phyloP scores from a whole-genome alignment of 257 asterid genomes.

The Plectranthus barbatus region DNA sequence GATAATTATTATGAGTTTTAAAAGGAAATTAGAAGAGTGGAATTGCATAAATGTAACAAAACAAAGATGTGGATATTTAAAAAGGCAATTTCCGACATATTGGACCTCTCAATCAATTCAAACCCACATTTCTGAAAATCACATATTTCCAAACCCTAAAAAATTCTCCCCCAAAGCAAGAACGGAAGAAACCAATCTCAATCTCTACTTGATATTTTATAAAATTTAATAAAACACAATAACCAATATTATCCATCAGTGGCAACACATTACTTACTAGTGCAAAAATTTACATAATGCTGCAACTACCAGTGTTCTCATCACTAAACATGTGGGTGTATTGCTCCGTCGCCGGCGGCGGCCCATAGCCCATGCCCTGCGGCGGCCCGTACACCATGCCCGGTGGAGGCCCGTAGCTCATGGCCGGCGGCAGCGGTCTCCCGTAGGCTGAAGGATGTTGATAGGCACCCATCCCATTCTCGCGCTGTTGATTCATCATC shows the following conservation, averaged over 20 bases:
- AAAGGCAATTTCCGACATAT: too few relatives aligned
- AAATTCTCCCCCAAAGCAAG: too few relatives aligned
- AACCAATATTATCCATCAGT: background rate
- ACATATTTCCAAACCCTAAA: too few relatives aligned
- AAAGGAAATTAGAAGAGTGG: too few relatives aligned
- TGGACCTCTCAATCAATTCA: too few relatives aligned
- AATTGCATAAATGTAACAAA: too few relatives aligned
- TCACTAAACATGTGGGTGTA: slow-evolving; percentile 62
- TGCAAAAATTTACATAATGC: slow-evolving; percentile 40
- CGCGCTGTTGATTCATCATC: slow-evolving; percentile 63
- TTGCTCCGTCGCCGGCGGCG: slow-evolving; percentile 23
- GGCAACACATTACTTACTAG: background rate
- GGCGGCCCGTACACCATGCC: slow-evolving; percentile 5
- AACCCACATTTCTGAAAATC: too few relatives aligned
- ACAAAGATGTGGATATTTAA: too few relatives aligned
- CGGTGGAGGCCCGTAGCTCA: slow-evolving; percentile 36
- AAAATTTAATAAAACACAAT: background rate
- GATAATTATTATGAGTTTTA: too few relatives aligned
- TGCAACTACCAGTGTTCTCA: slow-evolving; percentile 72
- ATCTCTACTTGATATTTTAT: background rate
- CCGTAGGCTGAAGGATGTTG: slow-evolving; percentile 44
- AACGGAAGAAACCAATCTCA: too few relatives aligned
- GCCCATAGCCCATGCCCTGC: background rate
- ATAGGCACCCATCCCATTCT: slow-evolving; percentile 35
- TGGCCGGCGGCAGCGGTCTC: slow-evolving; percentile 24